Conservation (phyloP, 768 basidiomycete genomes). For the Sutorius australiensis region DNA sequence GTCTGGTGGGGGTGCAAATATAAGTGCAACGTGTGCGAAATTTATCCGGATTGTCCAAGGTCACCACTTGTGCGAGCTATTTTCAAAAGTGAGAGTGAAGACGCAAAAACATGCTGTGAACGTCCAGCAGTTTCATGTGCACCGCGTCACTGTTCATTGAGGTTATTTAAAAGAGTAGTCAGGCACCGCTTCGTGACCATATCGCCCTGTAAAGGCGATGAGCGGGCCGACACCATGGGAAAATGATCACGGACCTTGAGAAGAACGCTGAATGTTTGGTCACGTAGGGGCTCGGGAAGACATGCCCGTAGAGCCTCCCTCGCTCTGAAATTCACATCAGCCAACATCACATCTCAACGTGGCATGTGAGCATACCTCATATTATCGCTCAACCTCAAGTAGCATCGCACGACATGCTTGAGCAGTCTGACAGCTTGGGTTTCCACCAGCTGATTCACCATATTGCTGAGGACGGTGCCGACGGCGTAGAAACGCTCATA, state of each 20-base stretch:
- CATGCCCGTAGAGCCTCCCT: constrained; percentile 94
- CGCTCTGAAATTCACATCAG: constrained; percentile 52
- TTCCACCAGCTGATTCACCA: constrained; percentile 98
- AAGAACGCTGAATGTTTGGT: constrained; percentile 86
- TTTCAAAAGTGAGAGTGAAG: constrained; percentile 15
- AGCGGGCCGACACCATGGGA: constrained; percentile 5
- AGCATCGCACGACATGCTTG: constrained; percentile 98
- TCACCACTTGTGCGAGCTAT: constrained; percentile 17
- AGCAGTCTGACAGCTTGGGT: constrained; percentile 94
- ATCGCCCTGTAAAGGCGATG: constrained; percentile 61
- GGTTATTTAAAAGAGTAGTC: constrained; percentile 83
- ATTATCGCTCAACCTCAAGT: constrained; percentile 93
- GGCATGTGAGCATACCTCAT: constrained; percentile 57
- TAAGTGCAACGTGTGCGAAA: constrained; percentile 23
- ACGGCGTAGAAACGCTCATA: constrained; percentile 99
- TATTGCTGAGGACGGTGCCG: constrained; percentile 95
- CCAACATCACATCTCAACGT: background rate
- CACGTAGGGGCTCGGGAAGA: constrained; percentile 90
- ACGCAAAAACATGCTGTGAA: constrained; percentile 6
- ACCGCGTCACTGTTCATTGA: constrained; percentile 57
- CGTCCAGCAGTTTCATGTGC: background rate
- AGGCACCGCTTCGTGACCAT: constrained; percentile 97
- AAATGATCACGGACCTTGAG: constrained; percentile 62
- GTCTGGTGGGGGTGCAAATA: constrained; percentile 27
- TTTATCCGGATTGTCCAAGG: constrained; percentile 32